phyloP scores from a whole-genome alignment of 148 eudicot species.

The Cornus suecica region DNA sequence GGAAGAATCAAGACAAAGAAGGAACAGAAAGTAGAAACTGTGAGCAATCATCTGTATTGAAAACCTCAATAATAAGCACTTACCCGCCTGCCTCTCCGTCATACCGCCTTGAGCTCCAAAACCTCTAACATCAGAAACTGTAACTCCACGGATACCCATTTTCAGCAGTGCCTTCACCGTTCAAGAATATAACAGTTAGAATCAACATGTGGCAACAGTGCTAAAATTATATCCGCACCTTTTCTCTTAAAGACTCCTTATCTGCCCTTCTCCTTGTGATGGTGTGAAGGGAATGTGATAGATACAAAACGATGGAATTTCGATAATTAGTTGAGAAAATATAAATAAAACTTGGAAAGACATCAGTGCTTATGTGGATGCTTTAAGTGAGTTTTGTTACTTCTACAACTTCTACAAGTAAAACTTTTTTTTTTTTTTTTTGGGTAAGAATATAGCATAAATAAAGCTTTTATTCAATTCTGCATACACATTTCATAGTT shows the following conservation, averaged over 20 bases:
- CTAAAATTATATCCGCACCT: neutral
- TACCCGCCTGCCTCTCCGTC: slow-evolving; percentile 87
- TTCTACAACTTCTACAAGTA: neutral
- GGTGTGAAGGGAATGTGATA: too few relatives aligned
- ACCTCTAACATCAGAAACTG: slow-evolving; percentile 87
- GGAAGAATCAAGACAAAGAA: neutral
- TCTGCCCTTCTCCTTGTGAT: neutral
- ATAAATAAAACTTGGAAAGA: neutral
- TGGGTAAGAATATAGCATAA: neutral
- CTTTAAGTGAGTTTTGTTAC: neutral
- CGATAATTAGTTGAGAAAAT: neutral
- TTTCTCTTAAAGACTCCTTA: neutral
- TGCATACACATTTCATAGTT: neutral
- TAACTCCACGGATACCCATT: slow-evolving; percentile 87
- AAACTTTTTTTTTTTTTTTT: too few relatives aligned
- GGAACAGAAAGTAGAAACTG: neutral
- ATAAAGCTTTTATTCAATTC: neutral
- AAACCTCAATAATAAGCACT: slow-evolving; percentile 8
- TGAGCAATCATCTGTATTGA: neutral
- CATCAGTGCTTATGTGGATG: neutral
- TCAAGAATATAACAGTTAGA: slow-evolving; percentile 12
- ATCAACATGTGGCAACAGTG: neutral
- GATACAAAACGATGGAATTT: neutral
- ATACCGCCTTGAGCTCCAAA: slow-evolving; percentile 90
- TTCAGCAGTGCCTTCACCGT: slow-evolving; percentile 64